These are phyloP conservation scores for Podaxis sp. DNA, from an alignment of 768 basidiomycete genomes.

Conservation along the genomic window DNA sequence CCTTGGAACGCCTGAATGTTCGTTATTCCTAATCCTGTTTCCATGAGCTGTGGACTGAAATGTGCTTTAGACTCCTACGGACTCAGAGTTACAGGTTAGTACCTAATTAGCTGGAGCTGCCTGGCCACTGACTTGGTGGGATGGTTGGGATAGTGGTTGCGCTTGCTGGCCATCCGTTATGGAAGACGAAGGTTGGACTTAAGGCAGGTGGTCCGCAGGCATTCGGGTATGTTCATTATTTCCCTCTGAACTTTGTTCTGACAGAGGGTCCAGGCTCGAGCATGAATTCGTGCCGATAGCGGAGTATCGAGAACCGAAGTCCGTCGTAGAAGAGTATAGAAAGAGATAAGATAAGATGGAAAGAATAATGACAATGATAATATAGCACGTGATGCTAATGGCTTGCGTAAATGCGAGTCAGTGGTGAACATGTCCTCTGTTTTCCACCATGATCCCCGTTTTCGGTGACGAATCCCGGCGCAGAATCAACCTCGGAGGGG, in stretches of 20 bases:
- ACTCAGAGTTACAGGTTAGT: conserved; percentile 51
- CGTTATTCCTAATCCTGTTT: neutral
- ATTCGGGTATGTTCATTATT: conserved; percentile 41
- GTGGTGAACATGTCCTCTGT: neutral
- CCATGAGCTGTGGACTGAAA: neutral
- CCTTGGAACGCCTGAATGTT: conserved; percentile 57
- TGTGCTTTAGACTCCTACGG: conserved; percentile 47
- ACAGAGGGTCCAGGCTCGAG: conserved; percentile 22
- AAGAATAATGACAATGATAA: neutral
- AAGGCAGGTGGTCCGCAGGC: conserved; percentile 51
- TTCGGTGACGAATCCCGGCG: conserved; percentile 56
- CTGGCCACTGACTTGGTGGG: neutral
- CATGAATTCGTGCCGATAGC: conserved; percentile 38
- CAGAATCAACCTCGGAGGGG: conserved; percentile 77
- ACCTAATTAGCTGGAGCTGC: conserved; percentile 15
- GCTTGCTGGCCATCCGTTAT: conserved; percentile 55
- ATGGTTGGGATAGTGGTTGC: conserved; percentile 25
- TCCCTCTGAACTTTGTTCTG: neutral
- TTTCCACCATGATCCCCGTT: conserved; percentile 32
- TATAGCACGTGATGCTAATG: conserved; percentile 2
- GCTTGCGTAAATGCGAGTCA: conserved; percentile 3
- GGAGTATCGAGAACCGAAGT: conserved; percentile 40
- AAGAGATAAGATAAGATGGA: neutral
- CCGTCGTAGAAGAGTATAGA: conserved; percentile 44
- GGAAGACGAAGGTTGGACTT: conserved; percentile 46